A percentile compares a stretch with the other conserved stretches of the same genome.
phyloP scores from a whole-genome alignment of 2,329 filamentous ascomycete genomes.

The Chaetomiaceae sp. region DNA sequence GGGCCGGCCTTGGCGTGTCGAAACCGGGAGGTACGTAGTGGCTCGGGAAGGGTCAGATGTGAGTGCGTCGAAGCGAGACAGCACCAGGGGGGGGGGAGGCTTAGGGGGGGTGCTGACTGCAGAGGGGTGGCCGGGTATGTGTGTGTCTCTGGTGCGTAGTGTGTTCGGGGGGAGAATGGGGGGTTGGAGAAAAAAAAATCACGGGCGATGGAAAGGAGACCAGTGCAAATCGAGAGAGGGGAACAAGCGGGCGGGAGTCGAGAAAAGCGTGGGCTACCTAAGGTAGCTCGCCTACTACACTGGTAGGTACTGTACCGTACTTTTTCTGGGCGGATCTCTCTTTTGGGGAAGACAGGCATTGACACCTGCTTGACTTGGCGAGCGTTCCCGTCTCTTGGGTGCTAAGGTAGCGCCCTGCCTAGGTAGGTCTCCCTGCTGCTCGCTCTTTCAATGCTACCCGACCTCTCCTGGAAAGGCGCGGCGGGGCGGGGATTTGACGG shows the following conservation, averaged over 20 bases:
- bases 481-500: not conserved
- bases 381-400: constrained; percentile 3
- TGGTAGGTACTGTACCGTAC: no score
- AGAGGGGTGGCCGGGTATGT: not conserved
- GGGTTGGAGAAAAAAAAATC: not conserved
- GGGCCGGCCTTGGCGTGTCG: constrained; percentile 24
- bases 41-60: not conserved
- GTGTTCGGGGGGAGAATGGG: not conserved
- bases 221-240: no score
- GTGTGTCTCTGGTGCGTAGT: no score
- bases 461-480: not conserved
- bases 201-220: not conserved
- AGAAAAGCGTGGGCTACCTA: no score
- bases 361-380: not conserved
- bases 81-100: not conserved
- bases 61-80: constrained; percentile 1
- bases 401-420: no score
- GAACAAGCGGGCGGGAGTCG: not conserved
- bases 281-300: no score
- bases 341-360: no score
- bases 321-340: no score
- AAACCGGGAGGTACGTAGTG: constrained; percentile 17
- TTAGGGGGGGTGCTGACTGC: constrained; percentile 6
- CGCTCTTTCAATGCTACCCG: constrained; percentile 7
- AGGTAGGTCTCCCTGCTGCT: no score